These are phyloP conservation scores for Datisca glomerata DNA, from an alignment of 306 rosid species.

Conservation along the genomic window DNA sequence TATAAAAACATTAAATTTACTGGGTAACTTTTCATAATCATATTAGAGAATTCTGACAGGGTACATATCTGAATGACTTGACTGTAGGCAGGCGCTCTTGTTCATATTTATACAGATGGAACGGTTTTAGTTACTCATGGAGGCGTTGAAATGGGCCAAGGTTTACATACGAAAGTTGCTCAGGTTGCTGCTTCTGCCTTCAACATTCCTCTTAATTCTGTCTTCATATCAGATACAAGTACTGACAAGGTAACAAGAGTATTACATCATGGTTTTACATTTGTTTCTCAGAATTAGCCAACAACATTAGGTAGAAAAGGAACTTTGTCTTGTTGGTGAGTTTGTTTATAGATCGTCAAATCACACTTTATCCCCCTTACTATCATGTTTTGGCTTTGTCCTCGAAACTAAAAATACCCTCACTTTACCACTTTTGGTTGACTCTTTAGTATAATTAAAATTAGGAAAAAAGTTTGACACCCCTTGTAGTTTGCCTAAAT, in stretches of 20 bases:
- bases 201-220: slow-evolving; percentile 69
- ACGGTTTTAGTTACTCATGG: slow-evolving; percentile 92
- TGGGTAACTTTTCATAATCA: too few species aligned
- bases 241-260: slow-evolving; percentile 75
- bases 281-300: background rate
- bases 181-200: slow-evolving; percentile 97
- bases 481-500: too few species aligned
- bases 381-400: too few species aligned
- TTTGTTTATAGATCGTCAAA: too few species aligned
- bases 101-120: slow-evolving; percentile 94
- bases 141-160: slow-evolving; percentile 99
- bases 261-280: background rate
- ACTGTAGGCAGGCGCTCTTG: slow-evolving; percentile 92
- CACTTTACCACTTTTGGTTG: too few species aligned
- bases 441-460: too few species aligned
- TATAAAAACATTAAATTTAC: too few species aligned
- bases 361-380: too few species aligned
- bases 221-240: slow-evolving; percentile 90
- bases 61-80: slow-evolving; percentile 15
- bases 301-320: background rate
- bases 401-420: too few species aligned
- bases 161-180: slow-evolving; percentile 91
- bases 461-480: too few species aligned
- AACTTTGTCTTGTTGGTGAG: background rate
- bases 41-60: background rate